Evolutionary conservation across 1,139 yeast species (phyloP).

Genomic region (Blastobotrys ciferrii): DNA sequence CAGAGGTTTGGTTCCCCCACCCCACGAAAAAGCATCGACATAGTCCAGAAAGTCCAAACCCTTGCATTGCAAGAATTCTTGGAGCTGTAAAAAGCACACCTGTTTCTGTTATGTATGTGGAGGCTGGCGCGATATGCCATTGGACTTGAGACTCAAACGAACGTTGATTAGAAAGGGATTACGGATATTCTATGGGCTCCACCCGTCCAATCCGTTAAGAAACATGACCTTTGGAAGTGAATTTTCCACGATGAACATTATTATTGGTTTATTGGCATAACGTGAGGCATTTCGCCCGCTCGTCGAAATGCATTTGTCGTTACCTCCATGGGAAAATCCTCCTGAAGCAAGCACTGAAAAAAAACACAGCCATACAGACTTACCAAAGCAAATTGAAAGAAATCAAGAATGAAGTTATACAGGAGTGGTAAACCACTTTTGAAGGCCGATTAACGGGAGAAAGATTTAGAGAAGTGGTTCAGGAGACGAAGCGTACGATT

Average conservation of each 20-base stretch:
- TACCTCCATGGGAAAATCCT: background rate
- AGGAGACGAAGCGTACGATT: too few relatives aligned
- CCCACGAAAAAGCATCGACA: background rate
- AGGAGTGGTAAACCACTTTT: too few relatives aligned
- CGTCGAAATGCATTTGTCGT: background rate
- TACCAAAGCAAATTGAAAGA: too few relatives aligned
- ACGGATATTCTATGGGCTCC: too few relatives aligned
- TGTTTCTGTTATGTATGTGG: background rate
- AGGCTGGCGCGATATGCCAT: background rate
- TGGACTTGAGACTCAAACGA: background rate
- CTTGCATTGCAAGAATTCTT: background rate
- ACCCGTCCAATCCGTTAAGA: constrained; percentile 1
- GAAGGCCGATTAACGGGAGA: too few relatives aligned
- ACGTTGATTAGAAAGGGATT: background rate
- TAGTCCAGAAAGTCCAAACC: background rate
- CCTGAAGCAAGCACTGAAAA: too few relatives aligned
- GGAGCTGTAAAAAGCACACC: background rate
- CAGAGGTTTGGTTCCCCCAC: constrained; percentile 1
- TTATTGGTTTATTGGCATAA: too few relatives aligned
- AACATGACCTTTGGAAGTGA: background rate
- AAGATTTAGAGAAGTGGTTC: too few relatives aligned
- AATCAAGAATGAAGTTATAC: too few relatives aligned
- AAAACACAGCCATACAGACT: background rate
- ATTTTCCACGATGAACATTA: too few relatives aligned
- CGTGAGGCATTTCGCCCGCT: background rate